phyloP scores from a whole-genome alignment of 140 eudicot genomes.

The Ambrosia hybrid region DNA sequence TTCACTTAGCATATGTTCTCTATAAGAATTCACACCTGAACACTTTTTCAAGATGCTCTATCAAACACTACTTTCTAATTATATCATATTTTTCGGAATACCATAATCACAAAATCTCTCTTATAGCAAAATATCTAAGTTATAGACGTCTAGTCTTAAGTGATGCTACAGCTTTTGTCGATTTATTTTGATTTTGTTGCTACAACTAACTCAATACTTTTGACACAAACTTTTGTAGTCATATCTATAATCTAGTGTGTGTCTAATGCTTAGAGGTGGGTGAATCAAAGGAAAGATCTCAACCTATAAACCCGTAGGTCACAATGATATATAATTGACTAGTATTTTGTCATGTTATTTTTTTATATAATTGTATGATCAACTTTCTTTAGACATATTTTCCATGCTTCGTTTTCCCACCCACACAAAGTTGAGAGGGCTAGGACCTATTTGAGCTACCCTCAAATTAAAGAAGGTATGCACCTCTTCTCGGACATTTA shows the following conservation, averaged over 20 bases:
- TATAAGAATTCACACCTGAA: too few relatives aligned
- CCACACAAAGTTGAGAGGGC: constrained; percentile 23
- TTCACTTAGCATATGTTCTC: too few relatives aligned
- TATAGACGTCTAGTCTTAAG: too few relatives aligned
- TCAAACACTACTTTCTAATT: too few relatives aligned
- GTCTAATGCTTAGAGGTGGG: neutral
- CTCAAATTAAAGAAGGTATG: constrained; percentile 44
- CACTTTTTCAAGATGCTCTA: too few relatives aligned
- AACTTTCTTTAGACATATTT: constrained; percentile 21
- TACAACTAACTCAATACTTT: neutral
- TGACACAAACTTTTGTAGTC: neutral
- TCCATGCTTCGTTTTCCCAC: constrained; percentile 29
- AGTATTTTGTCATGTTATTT: constrained; percentile 16
- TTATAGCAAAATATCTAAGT: too few relatives aligned
- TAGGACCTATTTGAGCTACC: constrained; percentile 33
- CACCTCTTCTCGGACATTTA: constrained; percentile 53
- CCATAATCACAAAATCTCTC: too few relatives aligned
- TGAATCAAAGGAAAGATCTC: constrained; percentile 3
- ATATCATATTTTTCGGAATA: too few relatives aligned
- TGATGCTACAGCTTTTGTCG: too few relatives aligned
- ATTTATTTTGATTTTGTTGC: neutral
- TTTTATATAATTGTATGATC: constrained; percentile 4
- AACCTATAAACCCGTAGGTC: constrained; percentile 16
- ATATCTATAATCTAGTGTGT: neutral
- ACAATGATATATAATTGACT: constrained; percentile 19